These are phyloP conservation scores for Phytophthora fragariaefolia DNA, from an alignment of 352 stramenopile genomes.

Conservation along the genomic window DNA sequence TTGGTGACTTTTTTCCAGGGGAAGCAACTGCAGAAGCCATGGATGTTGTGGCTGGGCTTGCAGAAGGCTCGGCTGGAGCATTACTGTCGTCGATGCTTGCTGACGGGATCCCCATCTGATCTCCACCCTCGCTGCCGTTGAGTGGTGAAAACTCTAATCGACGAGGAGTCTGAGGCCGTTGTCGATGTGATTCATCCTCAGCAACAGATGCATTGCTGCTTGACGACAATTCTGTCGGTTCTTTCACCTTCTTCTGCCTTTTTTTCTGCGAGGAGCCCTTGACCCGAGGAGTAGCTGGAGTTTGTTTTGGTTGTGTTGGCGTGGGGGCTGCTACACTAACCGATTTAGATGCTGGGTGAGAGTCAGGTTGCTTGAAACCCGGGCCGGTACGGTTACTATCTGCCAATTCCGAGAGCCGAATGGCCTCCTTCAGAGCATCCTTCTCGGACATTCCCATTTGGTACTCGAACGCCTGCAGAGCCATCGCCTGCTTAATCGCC, in stretches of 20 bases:
- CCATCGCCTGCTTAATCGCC: constrained; percentile 37
- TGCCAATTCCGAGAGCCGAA: constrained; percentile 39
- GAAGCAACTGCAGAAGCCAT: background rate
- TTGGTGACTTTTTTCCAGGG: background rate
- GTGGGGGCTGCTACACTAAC: constrained; percentile 8
- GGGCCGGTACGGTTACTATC: constrained; percentile 10
- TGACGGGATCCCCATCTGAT: constrained; percentile 6
- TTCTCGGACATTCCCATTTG: constrained; percentile 45
- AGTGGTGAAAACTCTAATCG: constrained; percentile 31
- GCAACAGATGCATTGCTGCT: background rate
- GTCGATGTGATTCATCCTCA: constrained; percentile 14
- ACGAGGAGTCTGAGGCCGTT: constrained; percentile 30
- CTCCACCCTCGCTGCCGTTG: constrained; percentile 17
- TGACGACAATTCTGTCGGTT: constrained; percentile 4
- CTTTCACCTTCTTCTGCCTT: constrained; percentile 22
- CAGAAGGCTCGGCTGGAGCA: background rate
- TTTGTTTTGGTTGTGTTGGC: constrained; percentile 23
- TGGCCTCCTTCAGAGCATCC: constrained; percentile 38
- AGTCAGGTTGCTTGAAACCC: constrained; percentile 11
- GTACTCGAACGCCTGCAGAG: constrained; percentile 37
- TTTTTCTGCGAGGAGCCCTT: constrained; percentile 19
- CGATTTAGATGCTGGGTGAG: constrained; percentile 6
- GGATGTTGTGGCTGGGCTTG: background rate
- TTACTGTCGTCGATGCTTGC: constrained; percentile 6
- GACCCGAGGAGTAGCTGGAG: constrained; percentile 16